phyloP scores from a whole-genome alignment of 2,329 filamentous ascomycete genomes.

The Rutstroemia sp. region DNA sequence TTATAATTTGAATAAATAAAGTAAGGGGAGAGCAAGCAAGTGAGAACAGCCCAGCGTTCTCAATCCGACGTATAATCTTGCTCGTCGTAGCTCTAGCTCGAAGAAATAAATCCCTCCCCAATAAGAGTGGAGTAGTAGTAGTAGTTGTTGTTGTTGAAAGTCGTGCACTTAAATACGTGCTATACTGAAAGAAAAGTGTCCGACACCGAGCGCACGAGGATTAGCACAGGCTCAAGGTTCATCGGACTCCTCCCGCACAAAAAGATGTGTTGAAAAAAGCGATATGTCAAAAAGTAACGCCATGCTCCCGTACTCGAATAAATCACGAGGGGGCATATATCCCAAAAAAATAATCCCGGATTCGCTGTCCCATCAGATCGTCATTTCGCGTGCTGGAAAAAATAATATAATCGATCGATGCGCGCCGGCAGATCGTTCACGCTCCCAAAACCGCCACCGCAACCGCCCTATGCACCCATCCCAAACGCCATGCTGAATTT shows the following conservation, averaged over 20 bases:
- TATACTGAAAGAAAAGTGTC: constrained; percentile 8
- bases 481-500: constrained; percentile 25
- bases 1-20: too few relatives aligned
- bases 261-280: background rate
- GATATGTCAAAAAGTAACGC: constrained; percentile 19
- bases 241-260: constrained; percentile 10
- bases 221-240: constrained; percentile 27
- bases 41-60: too few relatives aligned
- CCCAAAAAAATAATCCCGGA: constrained; percentile 11
- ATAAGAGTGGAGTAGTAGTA: constrained; percentile 11
- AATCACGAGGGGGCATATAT: constrained; percentile 10
- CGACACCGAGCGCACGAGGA: constrained; percentile 28
- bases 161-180: too few relatives aligned
- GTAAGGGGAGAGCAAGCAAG: too few relatives aligned
- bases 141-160: background rate
- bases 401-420: constrained; percentile 24
- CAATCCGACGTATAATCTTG: too few relatives aligned
- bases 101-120: background rate
- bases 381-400: constrained; percentile 22
- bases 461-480: constrained; percentile 20
- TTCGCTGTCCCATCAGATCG: constrained; percentile 17
- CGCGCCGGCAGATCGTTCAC: constrained; percentile 29
- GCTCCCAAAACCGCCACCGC: constrained; percentile 11
- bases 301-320: constrained; percentile 18
- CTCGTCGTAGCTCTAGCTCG: too few relatives aligned